Evolutionary conservation across 2,329 filamentous ascomycete species (phyloP).

Genomic region (Apiospora rasikravindrae): DNA sequence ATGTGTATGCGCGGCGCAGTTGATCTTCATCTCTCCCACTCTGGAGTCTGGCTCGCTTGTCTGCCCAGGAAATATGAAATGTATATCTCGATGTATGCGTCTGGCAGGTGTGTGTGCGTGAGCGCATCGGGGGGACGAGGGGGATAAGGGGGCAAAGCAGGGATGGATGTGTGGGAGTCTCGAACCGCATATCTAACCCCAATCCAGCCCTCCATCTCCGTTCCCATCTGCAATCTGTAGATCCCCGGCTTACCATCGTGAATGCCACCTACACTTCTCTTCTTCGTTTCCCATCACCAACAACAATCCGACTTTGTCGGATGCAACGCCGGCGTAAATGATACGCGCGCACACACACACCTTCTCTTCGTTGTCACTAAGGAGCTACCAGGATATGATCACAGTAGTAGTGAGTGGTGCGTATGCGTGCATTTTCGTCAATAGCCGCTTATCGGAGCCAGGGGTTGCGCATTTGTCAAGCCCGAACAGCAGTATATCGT

Average conservation of each 20-base stretch:
- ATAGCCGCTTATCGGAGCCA: not conserved
- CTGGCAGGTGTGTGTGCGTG: slow-evolving; percentile 4
- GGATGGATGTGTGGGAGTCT: not conserved
- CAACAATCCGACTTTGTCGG: not conserved
- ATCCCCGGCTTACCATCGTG: slow-evolving; percentile 4
- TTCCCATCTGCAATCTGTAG: slow-evolving; percentile 13
- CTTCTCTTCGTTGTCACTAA: not conserved
- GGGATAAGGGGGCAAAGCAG: not conserved
- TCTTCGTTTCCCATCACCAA: not conserved
- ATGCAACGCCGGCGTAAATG: not conserved
- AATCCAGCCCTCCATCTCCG: not conserved
- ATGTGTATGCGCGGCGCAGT: not conserved
- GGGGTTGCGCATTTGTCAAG: not conserved
- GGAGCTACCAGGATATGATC: not conserved
- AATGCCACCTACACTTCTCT: not conserved
- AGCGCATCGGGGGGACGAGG: not conserved
- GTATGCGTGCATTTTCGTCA: not conserved
- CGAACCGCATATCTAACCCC: not conserved
- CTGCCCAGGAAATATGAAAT: not conserved
- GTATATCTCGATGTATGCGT: not conserved
- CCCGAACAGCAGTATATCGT: not conserved
- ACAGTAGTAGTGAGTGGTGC: not conserved
- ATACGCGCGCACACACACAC: not conserved
- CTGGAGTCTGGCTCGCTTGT: not conserved
- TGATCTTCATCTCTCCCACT: not conserved